Conservation (phyloP, 306 rosid genomes). For the Clitoria ternatea region DNA sequence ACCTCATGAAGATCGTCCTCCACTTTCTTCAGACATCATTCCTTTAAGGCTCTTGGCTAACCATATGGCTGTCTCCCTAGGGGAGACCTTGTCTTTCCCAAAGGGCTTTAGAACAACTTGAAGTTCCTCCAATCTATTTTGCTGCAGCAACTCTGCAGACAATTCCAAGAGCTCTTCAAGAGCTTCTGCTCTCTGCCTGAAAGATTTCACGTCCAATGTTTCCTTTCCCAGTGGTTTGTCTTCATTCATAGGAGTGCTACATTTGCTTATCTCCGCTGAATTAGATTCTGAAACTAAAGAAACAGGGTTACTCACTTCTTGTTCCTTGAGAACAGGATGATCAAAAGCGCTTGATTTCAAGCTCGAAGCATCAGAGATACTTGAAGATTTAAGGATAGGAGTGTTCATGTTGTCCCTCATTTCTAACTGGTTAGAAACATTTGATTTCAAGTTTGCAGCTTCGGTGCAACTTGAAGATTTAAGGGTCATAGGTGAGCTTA, state of each 20-base stretch:
- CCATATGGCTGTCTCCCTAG: slow-evolving; percentile 99
- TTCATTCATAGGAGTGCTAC: slow-evolving; percentile 38
- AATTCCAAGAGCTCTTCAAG: slow-evolving; percentile 94
- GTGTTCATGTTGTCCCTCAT: slow-evolving; percentile 34
- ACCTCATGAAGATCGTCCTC: slow-evolving; percentile 52
- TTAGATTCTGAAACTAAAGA: slow-evolving; percentile 43
- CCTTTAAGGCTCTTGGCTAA: slow-evolving; percentile 95
- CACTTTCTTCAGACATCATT: slow-evolving; percentile 81
- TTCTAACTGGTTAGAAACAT: slow-evolving; percentile 51
- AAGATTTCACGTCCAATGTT: slow-evolving; percentile 77
- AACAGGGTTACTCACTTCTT: slow-evolving; percentile 34
- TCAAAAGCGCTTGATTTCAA: slow-evolving; percentile 44
- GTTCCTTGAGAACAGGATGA: slow-evolving; percentile 45
- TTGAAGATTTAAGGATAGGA: slow-evolving; percentile 39
- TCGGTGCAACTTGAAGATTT: slow-evolving; percentile 58
- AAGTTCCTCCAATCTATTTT: slow-evolving; percentile 83
- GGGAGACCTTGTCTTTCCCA: slow-evolving; percentile 93
- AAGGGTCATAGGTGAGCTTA: slow-evolving; percentile 31
- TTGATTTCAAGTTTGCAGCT: slow-evolving; percentile 42
- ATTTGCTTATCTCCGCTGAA: slow-evolving; percentile 44
- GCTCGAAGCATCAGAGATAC: slow-evolving; percentile 48
- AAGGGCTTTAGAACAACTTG: slow-evolving; percentile 89
- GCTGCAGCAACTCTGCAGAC: slow-evolving; percentile 92
- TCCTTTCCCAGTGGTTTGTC: slow-evolving; percentile 69
- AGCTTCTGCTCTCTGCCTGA: slow-evolving; percentile 94